Evolutionary conservation across 108 stramenopile genomes (phyloP).

Genomic region (Skeletonema costatum): DNA sequence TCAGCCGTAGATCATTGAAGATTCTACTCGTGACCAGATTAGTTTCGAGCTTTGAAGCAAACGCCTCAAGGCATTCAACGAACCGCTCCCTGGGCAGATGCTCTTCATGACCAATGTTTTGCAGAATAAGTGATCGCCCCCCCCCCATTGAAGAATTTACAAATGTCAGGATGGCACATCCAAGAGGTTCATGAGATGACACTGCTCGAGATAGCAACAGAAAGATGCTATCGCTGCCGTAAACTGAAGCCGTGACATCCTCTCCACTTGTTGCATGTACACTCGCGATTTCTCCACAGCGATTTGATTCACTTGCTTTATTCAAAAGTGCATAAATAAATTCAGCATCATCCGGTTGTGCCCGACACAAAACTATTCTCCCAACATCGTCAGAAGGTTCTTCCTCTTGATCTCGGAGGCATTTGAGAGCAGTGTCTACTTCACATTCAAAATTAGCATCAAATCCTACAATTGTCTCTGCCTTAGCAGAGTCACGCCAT

Average conservation of each 20-base stretch:
- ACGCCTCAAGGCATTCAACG: slow-evolving; percentile 63
- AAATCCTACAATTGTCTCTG: background rate
- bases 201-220: slow-evolving; percentile 72
- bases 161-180: slow-evolving; percentile 68
- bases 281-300: background rate
- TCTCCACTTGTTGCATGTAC: background rate
- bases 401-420: slow-evolving; percentile 65
- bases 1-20: background rate
- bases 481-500: slow-evolving; percentile 9
- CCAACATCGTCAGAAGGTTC: slow-evolving; percentile 64
- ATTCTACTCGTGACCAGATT: slow-evolving; percentile 4
- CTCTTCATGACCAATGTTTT: slow-evolving; percentile 58
- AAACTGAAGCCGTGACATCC: background rate
- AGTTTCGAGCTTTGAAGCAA: slow-evolving; percentile 62
- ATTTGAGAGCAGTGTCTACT: slow-evolving; percentile 52
- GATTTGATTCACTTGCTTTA: slow-evolving; percentile 7
- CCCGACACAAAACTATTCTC: slow-evolving; percentile 60
- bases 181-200: slow-evolving; percentile 65
- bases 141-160: slow-evolving; percentile 53
- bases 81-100: slow-evolving; percentile 75
- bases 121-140: slow-evolving; percentile 50
- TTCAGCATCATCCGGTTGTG: slow-evolving; percentile 52
- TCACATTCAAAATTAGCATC: slow-evolving; percentile 11
- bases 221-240: slow-evolving; percentile 43
- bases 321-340: slow-evolving; percentile 51